Conservation (phyloP, 768 basidiomycete genomes). For the Tylopilus sp. region DNA sequence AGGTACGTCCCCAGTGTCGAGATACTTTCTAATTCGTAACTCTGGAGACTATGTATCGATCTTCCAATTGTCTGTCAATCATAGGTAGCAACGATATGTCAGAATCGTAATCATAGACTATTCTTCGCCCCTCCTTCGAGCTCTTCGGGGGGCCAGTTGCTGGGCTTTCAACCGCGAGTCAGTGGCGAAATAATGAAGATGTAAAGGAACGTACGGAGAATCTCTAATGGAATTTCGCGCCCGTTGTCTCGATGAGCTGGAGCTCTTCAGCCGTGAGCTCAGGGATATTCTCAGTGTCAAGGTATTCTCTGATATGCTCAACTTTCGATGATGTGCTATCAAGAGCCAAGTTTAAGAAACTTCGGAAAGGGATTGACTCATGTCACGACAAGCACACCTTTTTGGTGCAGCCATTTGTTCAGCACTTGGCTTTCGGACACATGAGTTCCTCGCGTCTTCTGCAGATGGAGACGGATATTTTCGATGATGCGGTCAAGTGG, state of each 20-base stretch:
- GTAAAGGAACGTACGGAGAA: conserved; percentile 21
- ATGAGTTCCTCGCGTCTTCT: conserved; percentile 20
- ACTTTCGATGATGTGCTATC: no score
- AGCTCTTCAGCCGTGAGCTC: conserved; percentile 26
- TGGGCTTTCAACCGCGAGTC: conserved; percentile 9
- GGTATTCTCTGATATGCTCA: no score
- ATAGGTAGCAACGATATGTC: no score
- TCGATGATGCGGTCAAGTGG: no score
- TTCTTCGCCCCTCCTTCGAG: not conserved
- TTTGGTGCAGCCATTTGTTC: conserved; percentile 29
- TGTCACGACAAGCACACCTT: conserved; percentile 32
- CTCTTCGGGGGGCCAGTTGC: conserved; percentile 21
- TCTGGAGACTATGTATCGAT: conserved; percentile 34
- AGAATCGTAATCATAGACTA: not conserved
- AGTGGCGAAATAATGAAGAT: not conserved
- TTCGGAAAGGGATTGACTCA: conserved; percentile 24
- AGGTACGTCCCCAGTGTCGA: conserved; percentile 26
- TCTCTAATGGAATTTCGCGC: conserved; percentile 22
- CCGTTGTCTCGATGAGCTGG: conserved; percentile 23
- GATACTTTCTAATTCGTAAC: conserved; percentile 32
- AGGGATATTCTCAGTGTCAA: no score
- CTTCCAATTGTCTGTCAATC: no score
- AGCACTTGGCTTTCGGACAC: conserved; percentile 31
- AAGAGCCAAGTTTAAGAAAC: no score
- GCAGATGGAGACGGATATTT: no score